These are phyloP conservation scores for Pseudogymnoascus sp. DNA, from an alignment of 2,329 filamentous ascomycete genomes.

Conservation along the genomic window DNA sequence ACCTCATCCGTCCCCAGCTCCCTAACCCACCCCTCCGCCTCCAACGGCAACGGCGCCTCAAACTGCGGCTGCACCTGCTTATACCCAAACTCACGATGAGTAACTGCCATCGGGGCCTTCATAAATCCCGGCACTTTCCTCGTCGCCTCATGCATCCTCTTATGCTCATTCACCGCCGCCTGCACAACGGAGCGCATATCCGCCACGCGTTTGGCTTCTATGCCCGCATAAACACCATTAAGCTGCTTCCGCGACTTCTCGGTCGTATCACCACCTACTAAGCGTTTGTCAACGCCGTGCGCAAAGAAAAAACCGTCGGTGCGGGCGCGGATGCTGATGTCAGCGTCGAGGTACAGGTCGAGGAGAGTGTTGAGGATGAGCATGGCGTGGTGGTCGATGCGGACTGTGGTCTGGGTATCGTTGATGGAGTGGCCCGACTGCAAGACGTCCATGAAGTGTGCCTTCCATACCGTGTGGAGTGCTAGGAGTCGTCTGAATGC, in stretches of 20 bases:
- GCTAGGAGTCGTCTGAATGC: constrained; percentile 14
- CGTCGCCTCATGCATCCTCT: neutral
- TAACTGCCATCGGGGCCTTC: constrained; percentile 13
- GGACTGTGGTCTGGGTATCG: constrained; percentile 15
- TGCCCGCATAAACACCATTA: constrained; percentile 13
- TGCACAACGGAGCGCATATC: neutral
- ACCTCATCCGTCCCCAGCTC: constrained; percentile 10
- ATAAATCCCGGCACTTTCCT: constrained; percentile 14
- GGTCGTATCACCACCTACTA: constrained; percentile 9
- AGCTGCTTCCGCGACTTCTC: constrained; percentile 4
- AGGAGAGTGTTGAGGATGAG: constrained; percentile 19
- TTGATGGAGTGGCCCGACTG: constrained; percentile 13
- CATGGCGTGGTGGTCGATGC: constrained; percentile 18
- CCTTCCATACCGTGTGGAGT: constrained; percentile 18
- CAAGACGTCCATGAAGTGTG: constrained; percentile 12
- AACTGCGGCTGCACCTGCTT: constrained; percentile 15
- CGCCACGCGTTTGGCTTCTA: constrained; percentile 10
- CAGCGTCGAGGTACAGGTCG: constrained; percentile 17
- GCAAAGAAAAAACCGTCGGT: constrained; percentile 16
- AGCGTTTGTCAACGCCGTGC: constrained; percentile 11
- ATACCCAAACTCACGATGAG: constrained; percentile 16
- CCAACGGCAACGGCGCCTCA: constrained; percentile 10
- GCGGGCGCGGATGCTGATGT: constrained; percentile 14
- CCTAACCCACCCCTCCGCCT: constrained; percentile 14
- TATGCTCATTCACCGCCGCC: neutral